A percentile compares a stretch with the other conserved stretches of the same genome.
Conservation (phyloP, 345 rosid genomes). For the Gossypium arboreum region DNA sequence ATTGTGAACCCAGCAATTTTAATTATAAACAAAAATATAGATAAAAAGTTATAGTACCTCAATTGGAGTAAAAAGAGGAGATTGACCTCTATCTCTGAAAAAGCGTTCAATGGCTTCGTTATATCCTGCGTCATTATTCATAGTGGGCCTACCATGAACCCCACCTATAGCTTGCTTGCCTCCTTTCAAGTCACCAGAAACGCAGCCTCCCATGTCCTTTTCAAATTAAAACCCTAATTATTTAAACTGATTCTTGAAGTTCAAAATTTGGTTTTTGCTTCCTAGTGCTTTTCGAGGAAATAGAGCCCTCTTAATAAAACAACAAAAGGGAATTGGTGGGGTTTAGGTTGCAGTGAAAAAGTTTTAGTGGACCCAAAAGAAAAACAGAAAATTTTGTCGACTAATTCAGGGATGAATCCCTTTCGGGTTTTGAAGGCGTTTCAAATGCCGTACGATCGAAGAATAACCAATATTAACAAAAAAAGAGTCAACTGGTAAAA, state of each 20-base stretch:
- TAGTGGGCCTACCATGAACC: constrained; percentile 30
- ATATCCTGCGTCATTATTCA: constrained; percentile 26
- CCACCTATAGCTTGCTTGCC: constrained; percentile 79
- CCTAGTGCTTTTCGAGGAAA: not conserved
- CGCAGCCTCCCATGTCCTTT: constrained; percentile 58
- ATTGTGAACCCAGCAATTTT: not conserved
- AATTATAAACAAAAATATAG: not conserved
- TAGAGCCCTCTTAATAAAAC: not conserved
- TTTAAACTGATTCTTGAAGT: not conserved
- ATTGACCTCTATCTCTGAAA: constrained; percentile 53
- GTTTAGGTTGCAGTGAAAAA: not conserved
- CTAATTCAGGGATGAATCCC: too few relatives aligned
- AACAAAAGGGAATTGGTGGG: not conserved
- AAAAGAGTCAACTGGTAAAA: not conserved
- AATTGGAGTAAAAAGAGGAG: constrained; percentile 49
- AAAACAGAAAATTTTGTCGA: not conserved
- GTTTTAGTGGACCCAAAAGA: not conserved
- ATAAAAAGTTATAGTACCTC: constrained; percentile 45
- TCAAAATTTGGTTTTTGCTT: not conserved
- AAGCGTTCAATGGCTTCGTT: constrained; percentile 75
- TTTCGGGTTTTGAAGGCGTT: not conserved
- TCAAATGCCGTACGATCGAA: not conserved
- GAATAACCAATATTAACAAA: not conserved
- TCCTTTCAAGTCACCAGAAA: constrained; percentile 57
- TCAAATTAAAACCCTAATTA: not conserved